Evolutionary conservation across 495 filamentous ascomycete species (phyloP).

Genomic region (Cercophora samala): DNA sequence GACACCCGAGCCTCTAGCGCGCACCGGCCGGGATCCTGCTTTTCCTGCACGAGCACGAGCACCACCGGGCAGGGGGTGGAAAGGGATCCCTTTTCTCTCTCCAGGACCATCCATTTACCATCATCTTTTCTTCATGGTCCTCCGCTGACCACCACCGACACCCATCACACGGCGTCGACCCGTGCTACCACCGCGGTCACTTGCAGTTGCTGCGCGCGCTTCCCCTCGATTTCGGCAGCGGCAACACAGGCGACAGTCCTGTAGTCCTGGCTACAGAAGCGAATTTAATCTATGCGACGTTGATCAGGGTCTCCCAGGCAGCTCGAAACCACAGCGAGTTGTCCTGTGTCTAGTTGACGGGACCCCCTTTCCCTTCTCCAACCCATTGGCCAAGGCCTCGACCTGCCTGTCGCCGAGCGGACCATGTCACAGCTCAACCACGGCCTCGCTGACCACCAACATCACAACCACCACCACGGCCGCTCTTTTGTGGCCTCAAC

Average conservation of each 20-base stretch:
- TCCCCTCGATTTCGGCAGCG: conserved; percentile 9
- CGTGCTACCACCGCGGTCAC: conserved; percentile 5
- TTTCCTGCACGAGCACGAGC: conserved; percentile 3
- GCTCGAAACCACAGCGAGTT: conserved; percentile 46
- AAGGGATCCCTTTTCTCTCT: background rate
- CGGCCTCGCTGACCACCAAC: conserved; percentile 38
- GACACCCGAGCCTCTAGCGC: background rate
- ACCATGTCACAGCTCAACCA: conserved; percentile 49
- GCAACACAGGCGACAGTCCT: conserved; percentile 14
- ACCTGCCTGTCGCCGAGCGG: conserved; percentile 30
- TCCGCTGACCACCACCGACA: background rate
- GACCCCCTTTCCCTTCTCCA: conserved; percentile 25
- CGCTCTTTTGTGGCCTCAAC: conserved; percentile 27
- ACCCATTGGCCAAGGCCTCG: conserved; percentile 31
- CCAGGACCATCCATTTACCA: background rate
- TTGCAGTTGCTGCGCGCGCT: conserved; percentile 5
- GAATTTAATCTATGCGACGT: conserved; percentile 43
- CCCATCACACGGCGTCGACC: conserved; percentile 9
- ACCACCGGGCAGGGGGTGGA: background rate
- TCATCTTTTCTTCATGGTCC: background rate
- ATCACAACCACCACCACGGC: conserved; percentile 31
- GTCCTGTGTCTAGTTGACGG: conserved; percentile 37
- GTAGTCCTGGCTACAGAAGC: conserved; percentile 17
- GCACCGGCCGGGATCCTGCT: conserved; percentile 1
- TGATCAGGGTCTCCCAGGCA: conserved; percentile 47